Percentiles rank a stretch among this genome's conserved stretches.
These are phyloP conservation scores for sweet orange (Citrus sinensis) DNA, from an alignment of 345 rosid species.

Conservation along the genomic window DVS_A1.0 CM039162.1:5925001-5925500, in stretches of 20 bases:
- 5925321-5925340: constrained; percentile 27
- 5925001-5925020: constrained; percentile 6
- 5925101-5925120: constrained; percentile 14
- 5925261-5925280: neutral
- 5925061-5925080: constrained; percentile 12
- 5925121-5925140: constrained; percentile 18
- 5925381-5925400: constrained; percentile 21
- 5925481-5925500: neutral
- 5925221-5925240: constrained; percentile 27
- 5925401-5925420: constrained; percentile 17
- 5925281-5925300: neutral
- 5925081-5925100: constrained; percentile 13
- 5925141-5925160: constrained; percentile 7
- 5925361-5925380: constrained; percentile 11
- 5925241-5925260: neutral
- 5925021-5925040: constrained; percentile 21
- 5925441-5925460: constrained; percentile 2
- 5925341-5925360: neutral
- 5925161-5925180: constrained; percentile 24
- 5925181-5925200: constrained; percentile 15
- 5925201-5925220: constrained; percentile 8
- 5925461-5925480: constrained; percentile 7
- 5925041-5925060: constrained; percentile 13
- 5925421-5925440: constrained; percentile 34
- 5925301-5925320: constrained; percentile 1